phyloP scores from a whole-genome alignment of 2,329 filamentous ascomycete genomes.

The Aspergillus aculeatinus region DNA sequence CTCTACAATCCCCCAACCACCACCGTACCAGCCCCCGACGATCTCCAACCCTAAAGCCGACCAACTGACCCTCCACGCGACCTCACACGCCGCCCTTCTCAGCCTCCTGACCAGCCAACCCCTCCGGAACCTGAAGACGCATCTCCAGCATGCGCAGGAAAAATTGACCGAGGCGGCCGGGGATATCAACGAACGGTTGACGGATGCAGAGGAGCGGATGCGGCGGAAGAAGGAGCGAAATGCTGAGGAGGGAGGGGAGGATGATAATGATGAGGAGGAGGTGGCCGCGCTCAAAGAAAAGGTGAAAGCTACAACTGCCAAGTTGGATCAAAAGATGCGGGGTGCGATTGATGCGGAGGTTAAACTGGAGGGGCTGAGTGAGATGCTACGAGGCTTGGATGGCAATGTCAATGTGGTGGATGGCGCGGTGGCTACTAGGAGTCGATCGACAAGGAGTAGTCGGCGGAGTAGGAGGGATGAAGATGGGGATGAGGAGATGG shows the following conservation, averaged over 20 bases:
- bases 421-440: slow-evolving; percentile 17
- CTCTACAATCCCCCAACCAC: slow-evolving; percentile 1
- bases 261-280: slow-evolving; percentile 35
- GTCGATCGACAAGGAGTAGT: slow-evolving; percentile 33
- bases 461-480: slow-evolving; percentile 20
- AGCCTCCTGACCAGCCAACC: slow-evolving; percentile 44
- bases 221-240: slow-evolving; percentile 36
- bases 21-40: slow-evolving; percentile 52
- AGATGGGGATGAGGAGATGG: slow-evolving; percentile 12
- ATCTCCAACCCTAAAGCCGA: slow-evolving; percentile 52
- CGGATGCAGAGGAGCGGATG: slow-evolving; percentile 39
- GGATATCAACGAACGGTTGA: slow-evolving; percentile 57
- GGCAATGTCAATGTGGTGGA: slow-evolving; percentile 34
- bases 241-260: slow-evolving; percentile 27
- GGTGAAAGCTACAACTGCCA: slow-evolving; percentile 53
- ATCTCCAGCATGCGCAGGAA: slow-evolving; percentile 48
- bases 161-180: slow-evolving; percentile 52
- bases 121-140: slow-evolving; percentile 47
- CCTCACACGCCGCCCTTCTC: slow-evolving; percentile 49
- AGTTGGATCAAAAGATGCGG: slow-evolving; percentile 59
- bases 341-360: slow-evolving; percentile 57
- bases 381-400: slow-evolving; percentile 46
- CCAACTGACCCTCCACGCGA: slow-evolving; percentile 50
- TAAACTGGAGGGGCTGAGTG: slow-evolving; percentile 46
- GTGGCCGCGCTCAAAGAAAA: slow-evolving; percentile 46